phyloP scores from a whole-genome alignment of 2,329 filamentous ascomycete species.

The Pleurostoma richardsiae region DNA sequence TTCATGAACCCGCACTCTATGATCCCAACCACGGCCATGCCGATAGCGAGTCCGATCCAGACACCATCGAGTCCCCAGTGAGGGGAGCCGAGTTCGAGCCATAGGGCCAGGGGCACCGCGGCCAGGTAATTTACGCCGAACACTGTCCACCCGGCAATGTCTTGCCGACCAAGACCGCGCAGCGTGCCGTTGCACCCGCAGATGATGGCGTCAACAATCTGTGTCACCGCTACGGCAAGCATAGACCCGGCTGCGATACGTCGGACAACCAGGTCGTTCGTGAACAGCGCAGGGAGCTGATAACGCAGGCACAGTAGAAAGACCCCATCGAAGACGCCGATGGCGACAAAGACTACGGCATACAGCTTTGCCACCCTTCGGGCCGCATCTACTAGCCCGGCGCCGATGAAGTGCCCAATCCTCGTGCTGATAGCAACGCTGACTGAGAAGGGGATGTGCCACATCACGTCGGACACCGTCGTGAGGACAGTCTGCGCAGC shows the following conservation, averaged over 20 bases:
- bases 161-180: constrained; percentile 31
- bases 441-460: constrained; percentile 37
- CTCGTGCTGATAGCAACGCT: constrained; percentile 35
- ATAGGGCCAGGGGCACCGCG: constrained; percentile 30
- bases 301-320: constrained; percentile 23
- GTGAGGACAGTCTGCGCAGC: constrained; percentile 35
- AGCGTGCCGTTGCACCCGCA: constrained; percentile 30
- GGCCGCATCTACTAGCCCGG: constrained; percentile 22
- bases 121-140: constrained; percentile 29
- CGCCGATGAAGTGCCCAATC: constrained; percentile 35
- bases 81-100: constrained; percentile 27
- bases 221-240: constrained; percentile 24
- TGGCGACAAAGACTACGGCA: constrained; percentile 21
- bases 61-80: constrained; percentile 23
- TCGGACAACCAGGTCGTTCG: constrained; percentile 21
- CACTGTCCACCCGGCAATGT: constrained; percentile 28
- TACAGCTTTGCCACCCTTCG: constrained; percentile 24
- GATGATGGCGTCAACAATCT: constrained; percentile 27
- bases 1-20: constrained; percentile 27
- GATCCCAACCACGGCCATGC: constrained; percentile 22
- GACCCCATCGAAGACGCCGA: constrained; percentile 27
- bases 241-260: constrained; percentile 22
- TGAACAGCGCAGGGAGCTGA: constrained; percentile 22
- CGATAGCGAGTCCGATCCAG: constrained; percentile 27
- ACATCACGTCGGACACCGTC: constrained; percentile 32